phyloP scores from a whole-genome alignment of 257 asterid species.

The Solanum clarkiae region DNA sequence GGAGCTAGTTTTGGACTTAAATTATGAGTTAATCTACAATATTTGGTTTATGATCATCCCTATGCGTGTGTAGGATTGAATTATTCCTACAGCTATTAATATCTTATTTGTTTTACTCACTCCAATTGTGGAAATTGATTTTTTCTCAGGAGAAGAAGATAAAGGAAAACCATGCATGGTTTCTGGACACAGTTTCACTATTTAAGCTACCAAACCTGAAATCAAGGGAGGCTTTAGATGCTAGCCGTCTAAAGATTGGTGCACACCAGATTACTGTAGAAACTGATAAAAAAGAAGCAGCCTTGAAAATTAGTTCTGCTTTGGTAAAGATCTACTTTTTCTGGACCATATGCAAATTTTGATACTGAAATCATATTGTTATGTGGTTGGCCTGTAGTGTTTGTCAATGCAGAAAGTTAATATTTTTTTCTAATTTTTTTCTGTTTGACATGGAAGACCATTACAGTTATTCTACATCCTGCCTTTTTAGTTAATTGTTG shows the following conservation, averaged over 20 bases:
- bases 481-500: background rate
- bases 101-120: background rate
- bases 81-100: background rate
- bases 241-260: slow-evolving; percentile 44
- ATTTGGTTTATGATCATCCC: background rate
- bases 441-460: background rate
- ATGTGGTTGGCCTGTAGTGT: background rate
- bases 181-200: slow-evolving; percentile 34
- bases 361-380: background rate
- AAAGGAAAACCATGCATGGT: slow-evolving; percentile 70
- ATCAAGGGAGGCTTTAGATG: slow-evolving; percentile 73
- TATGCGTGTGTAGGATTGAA: background rate
- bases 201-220: slow-evolving; percentile 64
- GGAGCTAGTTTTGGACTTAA: background rate
- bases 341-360: background rate
- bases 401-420: background rate
- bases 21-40: background rate
- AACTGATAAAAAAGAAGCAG: slow-evolving; percentile 49
- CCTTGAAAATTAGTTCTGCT: slow-evolving; percentile 51
- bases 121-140: background rate
- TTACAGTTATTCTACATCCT: background rate
- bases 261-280: slow-evolving; percentile 42
- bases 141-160: slow-evolving; percentile 50
- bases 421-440: background rate
- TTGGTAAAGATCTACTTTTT: slow-evolving; percentile 35